Evolutionary conservation across 345 rosid species (phyloP), one percentile per base, ranked within the genome.

Genomic region (Odontarrhena argentea): DNA sequence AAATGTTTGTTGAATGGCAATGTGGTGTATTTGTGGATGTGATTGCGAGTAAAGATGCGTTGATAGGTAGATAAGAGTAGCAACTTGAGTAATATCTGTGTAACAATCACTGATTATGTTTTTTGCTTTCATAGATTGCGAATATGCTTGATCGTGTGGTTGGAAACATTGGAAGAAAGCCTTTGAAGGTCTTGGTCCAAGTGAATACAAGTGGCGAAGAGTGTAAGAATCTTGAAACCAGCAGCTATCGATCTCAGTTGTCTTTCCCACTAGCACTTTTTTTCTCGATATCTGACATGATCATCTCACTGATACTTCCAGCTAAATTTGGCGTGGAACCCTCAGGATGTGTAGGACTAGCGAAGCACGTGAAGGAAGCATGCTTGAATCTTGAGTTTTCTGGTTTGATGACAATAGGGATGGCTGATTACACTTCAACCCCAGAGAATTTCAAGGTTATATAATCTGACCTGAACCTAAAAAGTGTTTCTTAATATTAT

Each of bases 191-290:
- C 52, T 76, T 88, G 50, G 78, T 94, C 74, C 99, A 94, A 84
- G 96, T 94, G 68, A 91, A 94, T 72, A 94, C 99, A 55, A 91
- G 99, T 71, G 96, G 97, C 12, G 97, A 94, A 86, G 92, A 88
- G 74, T 94, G 99, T 94, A 70, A 83, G 99, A 53, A 46, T 26
- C 60, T 54, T 13, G 7, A 42, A 60, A 18, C 6, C 48, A 15
- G 40, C 41, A 4, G 4, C 3, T 32, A 11, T 43, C 2, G 6
- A 44, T 8, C 46, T 36, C 14, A 42, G 24, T 6, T 38, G 30
- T 49, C 42, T 60, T 60, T 7, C 30, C 51, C 11, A 28, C 36
- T 44, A 60, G 34, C 9, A 48, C 18, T 1, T 32, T 42, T 55
- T 38, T 62, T 46, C 0, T 8, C 4, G 63, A 7, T 6, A 38